Evolutionary conservation across 2,329 filamentous ascomycete genomes (phyloP), one percentile per base, ranked within the genome.

Genomic region (Diaporthe sp.): DNA sequence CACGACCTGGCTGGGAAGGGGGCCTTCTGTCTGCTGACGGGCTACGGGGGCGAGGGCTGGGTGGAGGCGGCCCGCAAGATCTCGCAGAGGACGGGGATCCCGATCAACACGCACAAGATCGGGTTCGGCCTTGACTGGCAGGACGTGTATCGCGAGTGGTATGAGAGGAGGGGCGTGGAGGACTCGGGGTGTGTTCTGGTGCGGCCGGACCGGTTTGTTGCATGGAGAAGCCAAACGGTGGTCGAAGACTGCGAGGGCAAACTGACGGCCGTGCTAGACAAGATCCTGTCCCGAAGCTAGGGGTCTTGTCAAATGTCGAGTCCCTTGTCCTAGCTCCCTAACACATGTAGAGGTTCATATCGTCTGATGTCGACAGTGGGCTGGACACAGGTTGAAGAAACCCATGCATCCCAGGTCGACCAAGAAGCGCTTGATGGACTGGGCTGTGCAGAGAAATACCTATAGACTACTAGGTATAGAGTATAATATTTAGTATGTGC

Each of bases 121-220:
- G 89, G 89, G 0, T 88, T 85, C 80, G 81, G 83, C 4, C 86
- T 87, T 74, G 88, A 90, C 75, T 91, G 84, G 78, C 86, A 90
- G 76, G 89, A 91, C 79, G 83, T 88, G 1, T 89, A 90, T 78
- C 85, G 85, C 70, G 87, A 89, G 67, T 91, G 89, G 89, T 83
- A 83, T 13, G 79, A 81, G 25, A 80, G 84, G 65, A 83, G 87
- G 31, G 88, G 86, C 31, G 84, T 91, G 12, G 85, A 86, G 28
- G 89, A 90, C 77, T 85, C 87, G 76, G 89, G 89, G 2, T 87
- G 84, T 79, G 83, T 91, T 22, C 83, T 91, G 60, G 84, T 88
- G 6, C 80, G 89, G 22, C 89, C 89, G 3, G 89, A 91, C 82
- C 81, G 86, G 15, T 87, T 88, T 77, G 84, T 90, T 20, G 85